Evolutionary conservation across 805 yeast species (phyloP), one percentile per base, ranked within the genome.

Genomic region (Candida insectalens): DNA sequence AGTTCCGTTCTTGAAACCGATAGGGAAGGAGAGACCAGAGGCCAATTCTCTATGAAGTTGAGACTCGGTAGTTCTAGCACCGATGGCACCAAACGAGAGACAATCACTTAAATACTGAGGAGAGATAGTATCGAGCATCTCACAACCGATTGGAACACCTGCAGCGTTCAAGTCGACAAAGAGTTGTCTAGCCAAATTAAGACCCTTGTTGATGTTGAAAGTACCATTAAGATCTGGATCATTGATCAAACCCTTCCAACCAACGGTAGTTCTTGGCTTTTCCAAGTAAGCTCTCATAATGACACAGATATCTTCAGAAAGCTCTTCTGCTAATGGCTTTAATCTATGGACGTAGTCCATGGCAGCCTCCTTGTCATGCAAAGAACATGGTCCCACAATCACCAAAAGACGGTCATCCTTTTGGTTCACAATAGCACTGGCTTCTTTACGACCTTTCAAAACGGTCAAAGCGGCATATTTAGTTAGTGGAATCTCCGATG

Each of bases 1-100:
- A 27, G 98, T 89, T 60, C 97, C 98, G 59, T 89, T 89, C 66
- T 89, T 89, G 81, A 89, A 89, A 33, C 98, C 98, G 37, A 89
- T 77, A 38, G 98, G 98, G 89, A 89, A 89, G n/a, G 95, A 83
- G 41, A 92, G 69, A 35, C 98, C 98, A 6, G 96, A 88, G 15
- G 97, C 94, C 49, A 89, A 74, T 64, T 89, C 98, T 63, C 98
- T 80, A 67, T 89, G 98, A 40, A 89, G 74, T 62, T 89, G 98
- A 29, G 96, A 89, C 65, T 89, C 98, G 31, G 98, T 89, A 38
- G 98, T 89, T 68, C 98, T 80, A 37, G 98, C 98, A 55, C 98
- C 98, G 62, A 89, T 88, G 40, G 98, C 98, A 52, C 98, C 98
- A 46, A 89, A 77, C 22, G 94, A 81, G 45, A 89, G 70, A 48